A percentile compares a stretch with the other conserved stretches of the same genome.
Evolutionary conservation across 306 rosid species (phyloP).

Genomic region (Myrica gale): DNA sequence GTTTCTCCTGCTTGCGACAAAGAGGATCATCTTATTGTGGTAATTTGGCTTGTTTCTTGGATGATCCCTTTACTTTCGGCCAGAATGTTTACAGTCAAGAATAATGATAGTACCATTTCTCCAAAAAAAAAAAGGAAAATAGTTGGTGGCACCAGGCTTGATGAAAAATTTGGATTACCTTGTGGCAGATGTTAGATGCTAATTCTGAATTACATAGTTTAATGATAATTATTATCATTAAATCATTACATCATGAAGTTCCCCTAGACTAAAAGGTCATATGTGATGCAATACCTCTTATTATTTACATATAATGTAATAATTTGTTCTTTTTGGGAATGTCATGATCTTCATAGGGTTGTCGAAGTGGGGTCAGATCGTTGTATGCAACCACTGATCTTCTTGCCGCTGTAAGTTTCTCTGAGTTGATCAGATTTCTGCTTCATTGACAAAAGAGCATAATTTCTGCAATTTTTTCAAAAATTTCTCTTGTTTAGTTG

Average conservation of each 20-base stretch:
- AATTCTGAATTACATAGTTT: no score
- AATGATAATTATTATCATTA: no score
- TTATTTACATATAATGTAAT: not conserved
- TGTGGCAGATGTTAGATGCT: no score
- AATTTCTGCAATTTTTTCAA: not conserved
- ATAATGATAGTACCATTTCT: no score
- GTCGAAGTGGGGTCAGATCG: slow-evolving; percentile 78
- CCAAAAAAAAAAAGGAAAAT: no score
- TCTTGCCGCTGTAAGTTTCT: slow-evolving; percentile 51
- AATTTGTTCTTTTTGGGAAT: not conserved
- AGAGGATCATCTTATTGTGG: slow-evolving; percentile 76
- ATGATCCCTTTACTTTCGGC: no score
- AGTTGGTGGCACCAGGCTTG: no score
- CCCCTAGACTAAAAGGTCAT: no score
- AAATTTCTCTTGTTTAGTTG: not conserved
- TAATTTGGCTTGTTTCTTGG: slow-evolving; percentile 25
- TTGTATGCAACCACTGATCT: slow-evolving; percentile 61
- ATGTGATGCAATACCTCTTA: not conserved
- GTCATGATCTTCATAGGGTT: slow-evolving; percentile 52
- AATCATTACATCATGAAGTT: no score
- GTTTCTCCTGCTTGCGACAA: slow-evolving; percentile 54
- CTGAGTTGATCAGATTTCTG: not conserved
- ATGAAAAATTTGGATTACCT: no score
- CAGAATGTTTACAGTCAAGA: no score
- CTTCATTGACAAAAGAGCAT: not conserved